Evolutionary conservation across 306 rosid genomes (phyloP), one percentile per base, ranked within the genome.

Genomic region (Pyrus pyrifolia): DNA sequence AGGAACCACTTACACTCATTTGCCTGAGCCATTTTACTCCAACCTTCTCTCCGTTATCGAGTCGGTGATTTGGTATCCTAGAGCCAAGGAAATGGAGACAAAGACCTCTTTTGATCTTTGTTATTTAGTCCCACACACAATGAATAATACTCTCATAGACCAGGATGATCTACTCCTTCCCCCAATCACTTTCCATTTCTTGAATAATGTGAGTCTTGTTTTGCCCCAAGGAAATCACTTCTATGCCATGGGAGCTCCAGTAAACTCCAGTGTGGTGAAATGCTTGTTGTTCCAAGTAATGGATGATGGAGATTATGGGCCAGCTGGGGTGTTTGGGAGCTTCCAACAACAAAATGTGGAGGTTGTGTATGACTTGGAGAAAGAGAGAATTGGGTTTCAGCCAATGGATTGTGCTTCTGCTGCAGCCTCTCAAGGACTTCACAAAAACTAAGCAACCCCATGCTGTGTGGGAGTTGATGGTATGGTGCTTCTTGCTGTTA

Each of bases 251-350:
- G 87, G 79, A 55, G 74, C 90, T 44, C 90, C 88, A 21, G 76
- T 46, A 4, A 82, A 87, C 78, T 82, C 87, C 35, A 77, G 76
- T 35, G 85, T 87, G 55, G 82, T 80, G 70, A 87, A 84, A 75
- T 87, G 87, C 76, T 70, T 84, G 53, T 14, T 87, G 85, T 84
- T 82, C 74, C 90, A 84, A 70, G 78, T 64, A 45, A 87, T 84
- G 90, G 83, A 84, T 44, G 80, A 72, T 17, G 85, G 75, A 0
- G 83, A 61, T 31, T 58, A 53, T 13, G 86, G 90, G 67, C 90
- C 90, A 4, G 88, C 90, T 1, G 90, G 88, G n/a, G 86, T 84
- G 19, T 84, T 87, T 8, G 90, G 90, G 46, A 87, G 83, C 86
- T 87, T 87, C 53, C 90, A 87, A 65, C 90, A 87, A 33, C 90